A percentile compares a stretch with the other conserved stretches of the same genome.
Conservation (phyloP, 495 filamentous ascomycete species). For the Penicillium antarcticum region DNA sequence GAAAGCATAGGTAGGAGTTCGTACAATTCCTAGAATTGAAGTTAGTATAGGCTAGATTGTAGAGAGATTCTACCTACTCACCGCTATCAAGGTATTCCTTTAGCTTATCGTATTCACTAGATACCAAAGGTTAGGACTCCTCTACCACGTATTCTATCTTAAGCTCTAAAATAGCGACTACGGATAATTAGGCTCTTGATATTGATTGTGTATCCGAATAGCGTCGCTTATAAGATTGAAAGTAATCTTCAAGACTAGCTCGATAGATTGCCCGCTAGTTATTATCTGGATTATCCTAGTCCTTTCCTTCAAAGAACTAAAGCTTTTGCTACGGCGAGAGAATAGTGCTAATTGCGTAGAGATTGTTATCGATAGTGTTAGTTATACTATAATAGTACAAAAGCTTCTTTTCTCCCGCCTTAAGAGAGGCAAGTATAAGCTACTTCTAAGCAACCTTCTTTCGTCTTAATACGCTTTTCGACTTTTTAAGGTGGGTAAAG, state of each 20-base stretch:
- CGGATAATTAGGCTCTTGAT: neutral
- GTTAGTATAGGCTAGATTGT: neutral
- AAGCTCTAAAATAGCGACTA: neutral
- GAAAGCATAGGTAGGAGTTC: neutral
- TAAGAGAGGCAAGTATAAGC: constrained; percentile 5
- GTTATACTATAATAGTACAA: constrained; percentile 7
- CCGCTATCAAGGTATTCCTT: too few species aligned
- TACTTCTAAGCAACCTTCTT: constrained; percentile 10
- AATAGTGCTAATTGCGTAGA: too few species aligned
- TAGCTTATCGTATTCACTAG: too few species aligned
- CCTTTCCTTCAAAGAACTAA: too few species aligned
- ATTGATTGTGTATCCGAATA: neutral
- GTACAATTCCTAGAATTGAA: neutral
- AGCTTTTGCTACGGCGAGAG: constrained; percentile 14
- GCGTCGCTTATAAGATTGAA: neutral
- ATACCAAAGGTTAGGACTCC: neutral
- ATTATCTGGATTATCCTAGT: constrained; percentile 5
- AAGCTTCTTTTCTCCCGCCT: constrained; percentile 10
- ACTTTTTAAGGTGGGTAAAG: neutral
- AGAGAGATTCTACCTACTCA: neutral
- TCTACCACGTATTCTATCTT: neutral
- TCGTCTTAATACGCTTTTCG: neutral
- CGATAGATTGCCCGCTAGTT: constrained; percentile 2
- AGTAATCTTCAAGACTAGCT: neutral
- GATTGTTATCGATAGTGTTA: constrained; percentile 2